Evolutionary conservation across 23 red algal genomes (phyloP), one percentile per base, ranked within the genome.

Genomic region (Cyanidiococcus yangmingshanensis): DNA sequence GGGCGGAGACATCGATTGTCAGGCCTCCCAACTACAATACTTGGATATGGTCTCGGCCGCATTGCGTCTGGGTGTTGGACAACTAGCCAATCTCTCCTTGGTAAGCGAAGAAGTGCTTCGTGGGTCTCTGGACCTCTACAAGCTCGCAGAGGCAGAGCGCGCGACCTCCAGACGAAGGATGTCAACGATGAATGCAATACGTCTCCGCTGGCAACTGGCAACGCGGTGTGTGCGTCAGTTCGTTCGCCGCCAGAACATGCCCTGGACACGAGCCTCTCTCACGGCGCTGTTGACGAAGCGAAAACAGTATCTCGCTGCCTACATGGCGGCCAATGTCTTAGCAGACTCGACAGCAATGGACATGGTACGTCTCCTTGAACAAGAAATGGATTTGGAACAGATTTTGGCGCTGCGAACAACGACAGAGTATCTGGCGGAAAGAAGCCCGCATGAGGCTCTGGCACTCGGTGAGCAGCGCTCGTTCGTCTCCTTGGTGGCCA

Each of bases 1-100:
- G 7, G n/a, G 21, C 16, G 7, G 27, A 7, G 27, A 71, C 63
- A 7, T 71, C 63, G 63, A 25, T 7, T 35, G 21, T 7, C 27
- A 7, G 63, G 3, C 32, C 3, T 71, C 63, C 12, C 21, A 71
- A 30, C 63, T 25, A 2, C 63, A 71, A 29, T 71, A 71, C 27
- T 30, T 35, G 12, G 63, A 71, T 71, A 71, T 71, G 63, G n/a
- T 71, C 12, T 32, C n/a, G 21, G 63, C 63, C 3, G 63, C 63
- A 29, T 30, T 71, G 21, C 63, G 63, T 25, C n/a, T 35, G 63
- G 63, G 63, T 35, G n/a, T 71, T 25, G 63, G 63, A 27, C 21
- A 71, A 35, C 15, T 71, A 25, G 63, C n/a, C 63, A 35, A 25
- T 12, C 63, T 71, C 16, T 25, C 32, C 7, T 30, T 71, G n/a